Percentiles rank a stretch among this genome's conserved stretches.
Evolutionary conservation across 495 filamentous ascomycete genomes (phyloP).

Genomic region (Trichocladium uniseriatum): DNA sequence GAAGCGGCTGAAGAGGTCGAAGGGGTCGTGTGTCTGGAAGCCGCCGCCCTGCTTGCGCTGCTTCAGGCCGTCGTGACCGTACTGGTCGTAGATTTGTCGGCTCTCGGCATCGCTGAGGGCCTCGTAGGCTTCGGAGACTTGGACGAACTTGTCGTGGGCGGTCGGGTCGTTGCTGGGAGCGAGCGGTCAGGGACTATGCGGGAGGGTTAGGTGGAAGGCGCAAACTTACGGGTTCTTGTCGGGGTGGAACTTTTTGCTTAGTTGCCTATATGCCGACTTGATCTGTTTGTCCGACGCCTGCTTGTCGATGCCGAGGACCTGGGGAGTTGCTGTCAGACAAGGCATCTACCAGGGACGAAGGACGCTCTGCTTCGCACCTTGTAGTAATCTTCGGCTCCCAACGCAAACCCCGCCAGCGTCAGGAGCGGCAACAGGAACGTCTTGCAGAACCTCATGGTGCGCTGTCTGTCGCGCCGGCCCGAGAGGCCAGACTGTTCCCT

Average conservation of each 20-base stretch:
- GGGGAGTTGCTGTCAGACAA: not conserved
- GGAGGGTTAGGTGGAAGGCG: not conserved
- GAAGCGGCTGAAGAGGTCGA: slow-evolving; percentile 95
- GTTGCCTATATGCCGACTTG: slow-evolving; percentile 86
- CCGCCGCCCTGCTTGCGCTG: slow-evolving; percentile 65
- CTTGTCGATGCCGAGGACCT: slow-evolving; percentile 73
- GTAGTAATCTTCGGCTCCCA: slow-evolving; percentile 72
- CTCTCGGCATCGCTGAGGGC: slow-evolving; percentile 72
- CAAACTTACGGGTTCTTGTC: slow-evolving; percentile 94
- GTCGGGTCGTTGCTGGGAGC: slow-evolving; percentile 44
- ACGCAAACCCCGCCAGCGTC: slow-evolving; percentile 35
- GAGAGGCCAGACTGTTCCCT: slow-evolving; percentile 14
- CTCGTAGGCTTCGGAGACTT: slow-evolving; percentile 94
- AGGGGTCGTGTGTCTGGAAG: slow-evolving; percentile 69
- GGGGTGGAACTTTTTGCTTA: slow-evolving; percentile 94
- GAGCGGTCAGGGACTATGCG: not conserved
- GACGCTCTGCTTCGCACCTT: slow-evolving; percentile 44
- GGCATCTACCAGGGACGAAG: not conserved
- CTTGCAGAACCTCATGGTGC: slow-evolving; percentile 33
- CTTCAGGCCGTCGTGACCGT: slow-evolving; percentile 83
- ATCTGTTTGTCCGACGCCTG: slow-evolving; percentile 81
- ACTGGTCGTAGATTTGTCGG: slow-evolving; percentile 90
- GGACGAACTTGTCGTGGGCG: slow-evolving; percentile 88
- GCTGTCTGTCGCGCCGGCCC: not conserved
- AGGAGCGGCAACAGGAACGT: slow-evolving; percentile 36